These are phyloP conservation scores for Vinca minor DNA, from an alignment of 257 asterid species.

Conservation along the genomic window DNA sequence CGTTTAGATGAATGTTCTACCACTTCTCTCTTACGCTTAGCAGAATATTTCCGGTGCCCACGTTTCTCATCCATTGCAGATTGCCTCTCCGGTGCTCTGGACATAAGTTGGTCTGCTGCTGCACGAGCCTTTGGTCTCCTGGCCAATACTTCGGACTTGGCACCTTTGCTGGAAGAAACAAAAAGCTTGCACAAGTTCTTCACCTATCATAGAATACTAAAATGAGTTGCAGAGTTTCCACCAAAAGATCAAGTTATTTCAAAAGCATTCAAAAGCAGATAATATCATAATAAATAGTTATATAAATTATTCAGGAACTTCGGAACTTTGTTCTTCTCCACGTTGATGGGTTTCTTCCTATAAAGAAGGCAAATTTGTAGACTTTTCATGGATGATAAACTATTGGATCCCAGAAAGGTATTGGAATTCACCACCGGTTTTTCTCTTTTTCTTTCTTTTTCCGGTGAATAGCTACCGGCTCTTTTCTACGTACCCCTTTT, in stretches of 20 bases:
- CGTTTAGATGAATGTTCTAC: too few relatives aligned
- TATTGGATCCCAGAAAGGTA: neutral
- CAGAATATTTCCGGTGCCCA: constrained; percentile 21
- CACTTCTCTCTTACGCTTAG: too few relatives aligned
- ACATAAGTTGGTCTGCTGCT: constrained; percentile 9
- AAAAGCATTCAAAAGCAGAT: constrained; percentile 5
- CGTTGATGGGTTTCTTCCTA: neutral
- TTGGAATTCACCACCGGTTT: too few relatives aligned
- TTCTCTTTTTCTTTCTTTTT: too few relatives aligned
- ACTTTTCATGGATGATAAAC: too few relatives aligned
- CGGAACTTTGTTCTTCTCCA: neutral
- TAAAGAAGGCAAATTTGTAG: neutral
- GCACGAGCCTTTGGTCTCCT: constrained; percentile 21
- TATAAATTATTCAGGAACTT: neutral
- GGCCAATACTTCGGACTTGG: constrained; percentile 21
- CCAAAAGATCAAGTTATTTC: neutral
- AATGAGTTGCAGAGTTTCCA: constrained; percentile 11
- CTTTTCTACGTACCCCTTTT: neutral
- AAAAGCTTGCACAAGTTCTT: constrained; percentile 65
- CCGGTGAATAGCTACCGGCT: too few relatives aligned
- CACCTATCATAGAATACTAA: constrained; percentile 40
- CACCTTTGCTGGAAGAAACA: constrained; percentile 28
- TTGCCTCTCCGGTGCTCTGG: constrained; percentile 22
- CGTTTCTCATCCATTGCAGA: constrained; percentile 28
- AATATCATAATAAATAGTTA: too few relatives aligned